Evolutionary conservation across 148 eudicot species (phyloP).

Genomic region (Amaranthus hypochondriacus): DNA sequence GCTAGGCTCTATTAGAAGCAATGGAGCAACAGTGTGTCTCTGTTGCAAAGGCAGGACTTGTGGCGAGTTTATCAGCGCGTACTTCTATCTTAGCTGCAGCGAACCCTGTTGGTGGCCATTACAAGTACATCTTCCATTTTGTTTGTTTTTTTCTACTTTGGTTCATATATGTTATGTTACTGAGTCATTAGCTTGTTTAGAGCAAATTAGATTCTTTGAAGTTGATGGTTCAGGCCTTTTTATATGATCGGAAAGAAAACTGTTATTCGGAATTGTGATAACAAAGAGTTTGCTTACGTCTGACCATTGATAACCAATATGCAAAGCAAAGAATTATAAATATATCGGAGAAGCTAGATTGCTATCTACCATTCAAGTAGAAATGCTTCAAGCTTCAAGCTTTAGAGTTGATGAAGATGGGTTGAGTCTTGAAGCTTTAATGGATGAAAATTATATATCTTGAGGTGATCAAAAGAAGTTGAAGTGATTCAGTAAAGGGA

Average conservation of each 20-base stretch:
- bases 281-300: too few relatives aligned
- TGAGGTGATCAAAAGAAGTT: too few relatives aligned
- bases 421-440: too few relatives aligned
- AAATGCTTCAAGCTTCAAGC: too few relatives aligned
- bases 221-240: not conserved
- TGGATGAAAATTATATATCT: too few relatives aligned
- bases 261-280: too few relatives aligned
- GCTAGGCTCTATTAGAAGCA: conserved; percentile 88
- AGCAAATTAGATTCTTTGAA: not conserved
- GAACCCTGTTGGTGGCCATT: conserved; percentile 96
- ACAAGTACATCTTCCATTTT: conserved; percentile 41
- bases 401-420: too few relatives aligned
- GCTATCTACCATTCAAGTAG: too few relatives aligned
- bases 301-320: too few relatives aligned
- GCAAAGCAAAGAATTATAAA: too few relatives aligned
- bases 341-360: too few relatives aligned
- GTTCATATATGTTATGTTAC: not conserved
- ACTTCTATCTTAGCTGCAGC: conserved; percentile 99
- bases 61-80: conserved; percentile 94
- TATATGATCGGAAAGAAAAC: not conserved
- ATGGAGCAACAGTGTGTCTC: conserved; percentile 99
- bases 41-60: conserved; percentile 97
- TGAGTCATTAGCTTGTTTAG: not conserved
- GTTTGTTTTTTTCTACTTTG: not conserved
- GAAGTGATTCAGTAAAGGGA: too few relatives aligned